These are phyloP conservation scores for Bretschneidera sinensis DNA, from an alignment of 345 rosid genomes.

Conservation along the genomic window DNA sequence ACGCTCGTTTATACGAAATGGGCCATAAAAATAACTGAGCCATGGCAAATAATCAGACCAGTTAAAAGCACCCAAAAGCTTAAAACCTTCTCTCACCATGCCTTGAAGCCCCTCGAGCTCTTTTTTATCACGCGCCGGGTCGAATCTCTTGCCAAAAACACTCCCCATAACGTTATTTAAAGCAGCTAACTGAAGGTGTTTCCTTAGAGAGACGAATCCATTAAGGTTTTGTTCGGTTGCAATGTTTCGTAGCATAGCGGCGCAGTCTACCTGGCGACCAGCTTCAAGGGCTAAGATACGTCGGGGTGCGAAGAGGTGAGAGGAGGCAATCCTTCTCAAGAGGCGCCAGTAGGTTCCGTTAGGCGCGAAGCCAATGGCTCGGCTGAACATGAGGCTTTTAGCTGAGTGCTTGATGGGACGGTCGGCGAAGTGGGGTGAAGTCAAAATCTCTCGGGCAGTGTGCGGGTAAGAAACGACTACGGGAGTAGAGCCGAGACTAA, in stretches of 20 bases:
- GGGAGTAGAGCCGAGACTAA: constrained; percentile 45
- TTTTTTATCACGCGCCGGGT: constrained; percentile 14
- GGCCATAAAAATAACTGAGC: constrained; percentile 54
- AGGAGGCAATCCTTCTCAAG: constrained; percentile 58
- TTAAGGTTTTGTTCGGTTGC: constrained; percentile 30
- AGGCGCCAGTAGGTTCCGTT: constrained; percentile 83
- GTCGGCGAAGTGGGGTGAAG: constrained; percentile 65
- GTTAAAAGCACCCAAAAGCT: constrained; percentile 74
- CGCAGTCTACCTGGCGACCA: constrained; percentile 50
- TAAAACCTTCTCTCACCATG: constrained; percentile 79
- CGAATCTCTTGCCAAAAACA: constrained; percentile 70
- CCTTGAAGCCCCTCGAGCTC: constrained; percentile 45
- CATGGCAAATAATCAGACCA: constrained; percentile 75
- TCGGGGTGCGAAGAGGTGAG: constrained; percentile 67
- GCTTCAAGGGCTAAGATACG: constrained; percentile 60
- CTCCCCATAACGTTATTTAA: constrained; percentile 78
- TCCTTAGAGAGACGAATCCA: constrained; percentile 44
- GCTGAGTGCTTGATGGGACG: constrained; percentile 89
- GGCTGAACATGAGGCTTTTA: constrained; percentile 65
- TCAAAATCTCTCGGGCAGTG: constrained; percentile 66
- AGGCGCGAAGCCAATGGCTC: constrained; percentile 92
- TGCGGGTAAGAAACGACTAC: constrained; percentile 60
- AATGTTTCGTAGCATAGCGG: constrained; percentile 39
- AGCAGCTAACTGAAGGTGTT: constrained; percentile 68
- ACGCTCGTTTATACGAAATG: constrained; percentile 47